Evolutionary conservation across 1,139 yeast species (phyloP), one percentile per base, ranked within the genome.

Genomic region (Kazachstania sp.): DNA sequence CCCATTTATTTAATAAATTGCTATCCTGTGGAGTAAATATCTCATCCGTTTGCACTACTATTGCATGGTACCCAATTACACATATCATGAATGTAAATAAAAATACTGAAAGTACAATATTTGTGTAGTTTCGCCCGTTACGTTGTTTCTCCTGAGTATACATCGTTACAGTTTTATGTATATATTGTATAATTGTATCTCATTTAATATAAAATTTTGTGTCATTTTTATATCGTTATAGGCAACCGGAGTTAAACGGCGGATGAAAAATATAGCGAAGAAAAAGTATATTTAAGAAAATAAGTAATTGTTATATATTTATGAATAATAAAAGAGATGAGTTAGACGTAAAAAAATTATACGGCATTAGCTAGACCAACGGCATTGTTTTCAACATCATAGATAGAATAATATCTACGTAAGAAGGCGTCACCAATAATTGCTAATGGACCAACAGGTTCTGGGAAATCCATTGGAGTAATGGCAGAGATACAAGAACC

Each of bases 401-500:
- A 92, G 59, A 92, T 78, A 36, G 97, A 86, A 77, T 92, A 92
- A 74, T 82, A 90, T 66, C 76, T 84, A 75, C 98, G 86, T 71
- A 92, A 79, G 83, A 92, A 92, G 15, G 97, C 94, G 66, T 92
- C 98, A 65, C 98, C 98, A 58, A 92, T 73, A 64, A 92, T 90
- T 51, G 97, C 95, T 71, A 92, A 71, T 57, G 95, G 97, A 50
- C 97, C 97, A 60, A 90, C 83, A 54, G 97, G 97, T 58, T 82
- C 86, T 45, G 97, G 97, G 80, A 92, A 81, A 67, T 92, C 98
- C 90, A 92, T 81, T 60, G 96, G 95, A 31, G 95, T 88, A 73
- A 92, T 86, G 8, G 95, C 95, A 49, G 97, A 87, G 61, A 90
- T 84, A 77, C 98, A 92, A 41, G 95, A 79, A 32, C 97, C 97